A percentile compares a stretch with the other conserved stretches of the same genome.
Evolutionary conservation across 768 basidiomycete genomes (phyloP).

Genomic region (Boletellus ananiceps): DNA sequence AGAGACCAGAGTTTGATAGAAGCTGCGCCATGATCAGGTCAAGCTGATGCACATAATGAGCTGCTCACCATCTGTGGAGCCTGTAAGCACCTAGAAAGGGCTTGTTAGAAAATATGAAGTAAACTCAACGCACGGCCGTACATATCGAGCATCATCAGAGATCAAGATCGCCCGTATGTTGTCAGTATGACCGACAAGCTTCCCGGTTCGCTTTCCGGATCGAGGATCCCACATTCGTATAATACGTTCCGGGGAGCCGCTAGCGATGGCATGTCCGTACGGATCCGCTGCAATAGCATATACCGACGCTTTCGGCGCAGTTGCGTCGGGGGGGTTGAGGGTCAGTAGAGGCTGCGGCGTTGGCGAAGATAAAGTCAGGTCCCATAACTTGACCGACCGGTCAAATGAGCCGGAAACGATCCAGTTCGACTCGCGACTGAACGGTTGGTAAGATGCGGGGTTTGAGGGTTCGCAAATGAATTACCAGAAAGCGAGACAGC

Average conservation of each 20-base stretch:
- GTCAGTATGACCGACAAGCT: slow-evolving; percentile 95
- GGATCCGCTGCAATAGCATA: slow-evolving; percentile 81
- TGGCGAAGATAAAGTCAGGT: slow-evolving; percentile 48
- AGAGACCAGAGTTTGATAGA: slow-evolving; percentile 96
- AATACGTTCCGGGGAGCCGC: slow-evolving; percentile 89
- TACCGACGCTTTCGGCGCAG: slow-evolving; percentile 62
- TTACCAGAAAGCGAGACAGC: slow-evolving; percentile 72
- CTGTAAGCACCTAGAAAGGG: slow-evolving; percentile 62
- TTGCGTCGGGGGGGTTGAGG: slow-evolving; percentile 61
- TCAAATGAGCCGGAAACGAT: slow-evolving; percentile 94
- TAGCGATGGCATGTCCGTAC: slow-evolving; percentile 75
- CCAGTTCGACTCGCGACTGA: slow-evolving; percentile 77
- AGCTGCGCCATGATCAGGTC: slow-evolving; percentile 34
- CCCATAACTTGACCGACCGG: slow-evolving; percentile 92
- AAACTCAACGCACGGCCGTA: slow-evolving; percentile 38
- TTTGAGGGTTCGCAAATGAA: slow-evolving; percentile 1
- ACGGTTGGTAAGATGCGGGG: slow-evolving; percentile 10
- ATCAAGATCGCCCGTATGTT: slow-evolving; percentile 89
- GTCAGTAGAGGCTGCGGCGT: slow-evolving; percentile 55
- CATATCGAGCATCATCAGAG: slow-evolving; percentile 87
- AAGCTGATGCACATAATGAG: neutral
- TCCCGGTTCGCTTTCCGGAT: slow-evolving; percentile 70
- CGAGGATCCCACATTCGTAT: slow-evolving; percentile 93
- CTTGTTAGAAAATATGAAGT: slow-evolving; percentile 7
- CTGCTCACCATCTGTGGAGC: slow-evolving; percentile 64